These are phyloP conservation scores for Pyrenophora graminea DNA, from an alignment of 2,329 filamentous ascomycete genomes.

Conservation along the genomic window DNA sequence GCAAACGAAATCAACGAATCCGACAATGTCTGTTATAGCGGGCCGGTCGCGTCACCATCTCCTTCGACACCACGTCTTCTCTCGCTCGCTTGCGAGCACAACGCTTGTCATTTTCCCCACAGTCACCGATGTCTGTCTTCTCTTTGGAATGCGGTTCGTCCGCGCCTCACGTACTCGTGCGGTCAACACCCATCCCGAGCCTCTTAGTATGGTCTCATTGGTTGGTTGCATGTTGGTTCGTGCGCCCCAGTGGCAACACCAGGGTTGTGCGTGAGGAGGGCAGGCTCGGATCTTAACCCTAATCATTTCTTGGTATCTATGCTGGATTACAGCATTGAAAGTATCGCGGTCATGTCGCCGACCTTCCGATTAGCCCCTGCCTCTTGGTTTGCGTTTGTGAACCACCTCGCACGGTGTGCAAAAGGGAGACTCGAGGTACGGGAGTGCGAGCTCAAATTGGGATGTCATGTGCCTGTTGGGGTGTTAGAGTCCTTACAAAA, in stretches of 20 bases:
- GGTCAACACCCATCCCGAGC: constrained; percentile 61
- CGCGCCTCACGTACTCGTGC: constrained; percentile 48
- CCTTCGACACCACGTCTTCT: constrained; percentile 31
- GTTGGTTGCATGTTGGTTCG: constrained; percentile 44
- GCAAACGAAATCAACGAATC: constrained; percentile 18
- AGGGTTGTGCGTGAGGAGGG: constrained; percentile 58
- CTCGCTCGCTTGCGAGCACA: constrained; percentile 39
- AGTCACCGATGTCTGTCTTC: constrained; percentile 78
- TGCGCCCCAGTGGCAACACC: constrained; percentile 45
- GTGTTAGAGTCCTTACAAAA: constrained; percentile 71
- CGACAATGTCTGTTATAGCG: constrained; percentile 36
- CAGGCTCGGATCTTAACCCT: constrained; percentile 96
- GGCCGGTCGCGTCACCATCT: constrained; percentile 31
- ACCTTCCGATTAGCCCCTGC: constrained; percentile 63
- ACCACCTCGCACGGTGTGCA: constrained; percentile 26
- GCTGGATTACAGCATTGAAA: constrained; percentile 44
- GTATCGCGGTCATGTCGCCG: constrained; percentile 63
- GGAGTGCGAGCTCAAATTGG: constrained; percentile 55
- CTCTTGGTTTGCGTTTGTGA: constrained; percentile 23
- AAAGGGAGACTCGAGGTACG: constrained; percentile 54
- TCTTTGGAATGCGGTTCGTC: constrained; percentile 59
- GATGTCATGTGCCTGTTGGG: constrained; percentile 73
- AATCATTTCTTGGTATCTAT: constrained; percentile 71
- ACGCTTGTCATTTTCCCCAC: constrained; percentile 75
- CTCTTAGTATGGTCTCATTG: constrained; percentile 62